Conservation (phyloP, 352 stramenopile genomes). For the Pythium rhizo-oryzae region DNA sequence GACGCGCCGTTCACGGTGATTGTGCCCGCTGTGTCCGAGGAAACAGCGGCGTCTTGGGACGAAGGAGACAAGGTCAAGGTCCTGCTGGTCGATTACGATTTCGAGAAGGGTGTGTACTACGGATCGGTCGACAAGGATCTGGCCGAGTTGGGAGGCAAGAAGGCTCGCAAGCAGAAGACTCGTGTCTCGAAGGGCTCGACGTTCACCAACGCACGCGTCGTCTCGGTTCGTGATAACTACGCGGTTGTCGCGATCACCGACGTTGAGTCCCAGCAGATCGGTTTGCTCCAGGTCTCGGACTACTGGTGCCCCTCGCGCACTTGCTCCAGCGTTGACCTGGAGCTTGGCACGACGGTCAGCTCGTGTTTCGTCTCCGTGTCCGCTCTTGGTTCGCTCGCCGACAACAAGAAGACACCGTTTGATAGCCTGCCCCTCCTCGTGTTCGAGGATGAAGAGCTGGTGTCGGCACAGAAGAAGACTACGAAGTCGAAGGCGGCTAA, state of each 20-base stretch:
- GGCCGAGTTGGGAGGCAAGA: slow-evolving; percentile 65
- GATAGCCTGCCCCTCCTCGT: slow-evolving; percentile 69
- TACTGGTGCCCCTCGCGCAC: slow-evolving; percentile 77
- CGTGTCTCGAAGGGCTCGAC: slow-evolving; percentile 52
- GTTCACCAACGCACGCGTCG: slow-evolving; percentile 39
- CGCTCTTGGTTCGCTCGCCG: slow-evolving; percentile 37
- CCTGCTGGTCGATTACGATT: slow-evolving; percentile 84
- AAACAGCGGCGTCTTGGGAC: slow-evolving; percentile 43
- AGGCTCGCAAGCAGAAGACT: slow-evolving; percentile 64
- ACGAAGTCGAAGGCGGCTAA: slow-evolving; percentile 34
- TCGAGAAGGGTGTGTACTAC: slow-evolving; percentile 85
- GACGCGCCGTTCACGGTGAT: slow-evolving; percentile 72
- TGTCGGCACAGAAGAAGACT: slow-evolving; percentile 31
- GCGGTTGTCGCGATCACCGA: slow-evolving; percentile 66
- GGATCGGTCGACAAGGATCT: slow-evolving; percentile 47
- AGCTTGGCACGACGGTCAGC: slow-evolving; percentile 40
- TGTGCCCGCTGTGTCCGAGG: slow-evolving; percentile 43
- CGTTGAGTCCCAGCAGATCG: slow-evolving; percentile 42
- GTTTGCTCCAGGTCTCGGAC: slow-evolving; percentile 70
- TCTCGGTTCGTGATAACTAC: slow-evolving; percentile 65
- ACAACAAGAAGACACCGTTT: slow-evolving; percentile 63
- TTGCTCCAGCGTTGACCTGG: slow-evolving; percentile 54
- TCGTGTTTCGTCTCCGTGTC: slow-evolving; percentile 52
- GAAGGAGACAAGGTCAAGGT: slow-evolving; percentile 76
- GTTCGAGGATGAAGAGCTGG: slow-evolving; percentile 52